Evolutionary conservation across 805 yeast species (phyloP).

Genomic region (Ogataea corticis): DNA sequence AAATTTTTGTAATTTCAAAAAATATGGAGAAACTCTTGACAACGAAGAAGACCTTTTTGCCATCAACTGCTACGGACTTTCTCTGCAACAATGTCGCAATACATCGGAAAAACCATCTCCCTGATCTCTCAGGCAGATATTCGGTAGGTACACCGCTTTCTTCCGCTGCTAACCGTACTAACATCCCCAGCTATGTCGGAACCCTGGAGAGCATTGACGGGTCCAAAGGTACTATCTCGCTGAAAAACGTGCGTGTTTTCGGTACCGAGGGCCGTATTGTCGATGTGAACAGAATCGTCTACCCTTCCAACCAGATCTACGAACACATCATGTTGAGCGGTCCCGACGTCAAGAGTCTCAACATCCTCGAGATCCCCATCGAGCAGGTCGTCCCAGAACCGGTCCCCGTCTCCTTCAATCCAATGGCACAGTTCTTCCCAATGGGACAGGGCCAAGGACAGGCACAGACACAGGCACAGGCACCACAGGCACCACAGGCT

Average conservation of each 20-base stretch:
- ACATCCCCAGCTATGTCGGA: constrained; percentile 71
- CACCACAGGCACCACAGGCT: constrained; percentile 18
- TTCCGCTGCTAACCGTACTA: neutral
- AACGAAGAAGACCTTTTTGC: too few relatives aligned
- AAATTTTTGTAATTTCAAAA: constrained; percentile 3
- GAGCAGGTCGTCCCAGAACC: constrained; percentile 62
- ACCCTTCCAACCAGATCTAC: constrained; percentile 64
- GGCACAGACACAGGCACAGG: constrained; percentile 15
- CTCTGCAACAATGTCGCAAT: constrained; percentile 69
- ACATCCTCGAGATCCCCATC: constrained; percentile 72
- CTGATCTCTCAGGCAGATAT: constrained; percentile 76
- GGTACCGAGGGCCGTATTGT: constrained; percentile 90
- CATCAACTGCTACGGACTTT: too few relatives aligned
- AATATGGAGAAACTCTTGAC: constrained; percentile 2
- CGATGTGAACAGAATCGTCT: constrained; percentile 71
- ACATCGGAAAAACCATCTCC: constrained; percentile 86
- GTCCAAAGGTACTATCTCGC: constrained; percentile 84
- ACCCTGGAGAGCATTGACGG: constrained; percentile 84
- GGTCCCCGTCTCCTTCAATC: constrained; percentile 34
- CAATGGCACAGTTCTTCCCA: constrained; percentile 20
- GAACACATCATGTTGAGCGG: constrained; percentile 87
- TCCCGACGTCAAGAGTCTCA: constrained; percentile 85
- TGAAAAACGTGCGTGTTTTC: constrained; percentile 73
- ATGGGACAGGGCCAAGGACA: constrained; percentile 13
- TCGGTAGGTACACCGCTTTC: constrained; percentile 39